Percentiles rank a stretch among this genome's conserved stretches.
Evolutionary conservation across 2,329 filamentous ascomycete genomes (phyloP).

Genomic region (Talaromyces atroroseus): DNA sequence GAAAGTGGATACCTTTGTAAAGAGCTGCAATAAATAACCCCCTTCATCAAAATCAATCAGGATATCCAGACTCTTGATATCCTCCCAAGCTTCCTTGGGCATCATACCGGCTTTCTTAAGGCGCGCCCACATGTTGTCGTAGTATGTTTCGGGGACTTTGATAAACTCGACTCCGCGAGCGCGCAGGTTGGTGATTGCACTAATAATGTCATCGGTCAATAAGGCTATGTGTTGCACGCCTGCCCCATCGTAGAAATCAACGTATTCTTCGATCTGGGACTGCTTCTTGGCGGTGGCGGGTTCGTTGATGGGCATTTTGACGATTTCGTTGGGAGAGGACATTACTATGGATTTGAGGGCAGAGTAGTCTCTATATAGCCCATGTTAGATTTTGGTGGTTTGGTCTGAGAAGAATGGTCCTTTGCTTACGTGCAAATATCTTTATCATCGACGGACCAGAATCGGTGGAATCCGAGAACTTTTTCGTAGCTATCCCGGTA

Average conservation of each 20-base stretch:
- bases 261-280: slow-evolving; percentile 89
- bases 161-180: slow-evolving; percentile 93
- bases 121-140: slow-evolving; percentile 67
- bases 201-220: slow-evolving; percentile 72
- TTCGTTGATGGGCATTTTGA: slow-evolving; percentile 99
- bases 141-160: slow-evolving; percentile 80
- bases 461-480: slow-evolving; percentile 86
- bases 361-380: slow-evolving; percentile 64
- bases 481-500: slow-evolving; percentile 64
- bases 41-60: slow-evolving; percentile 92
- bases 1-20: slow-evolving; percentile 54
- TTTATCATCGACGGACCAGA: slow-evolving; percentile 94
- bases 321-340: slow-evolving; percentile 73
- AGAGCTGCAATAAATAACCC: slow-evolving; percentile 72
- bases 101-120: slow-evolving; percentile 57
- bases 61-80: slow-evolving; percentile 71
- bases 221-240: slow-evolving; percentile 94
- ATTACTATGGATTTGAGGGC: slow-evolving; percentile 87
- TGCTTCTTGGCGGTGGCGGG: slow-evolving; percentile 84
- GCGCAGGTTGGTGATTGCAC: slow-evolving; percentile 68
- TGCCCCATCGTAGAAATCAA: slow-evolving; percentile 81
- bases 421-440: slow-evolving; percentile 65
- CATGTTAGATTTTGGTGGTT: slow-evolving; percentile 1
- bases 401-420: neutral
- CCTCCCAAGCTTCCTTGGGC: slow-evolving; percentile 75